Percentiles rank a stretch among this genome's conserved stretches.
phyloP scores from a whole-genome alignment of 2,329 filamentous ascomycete species.

The Ustulina deusta region DNA sequence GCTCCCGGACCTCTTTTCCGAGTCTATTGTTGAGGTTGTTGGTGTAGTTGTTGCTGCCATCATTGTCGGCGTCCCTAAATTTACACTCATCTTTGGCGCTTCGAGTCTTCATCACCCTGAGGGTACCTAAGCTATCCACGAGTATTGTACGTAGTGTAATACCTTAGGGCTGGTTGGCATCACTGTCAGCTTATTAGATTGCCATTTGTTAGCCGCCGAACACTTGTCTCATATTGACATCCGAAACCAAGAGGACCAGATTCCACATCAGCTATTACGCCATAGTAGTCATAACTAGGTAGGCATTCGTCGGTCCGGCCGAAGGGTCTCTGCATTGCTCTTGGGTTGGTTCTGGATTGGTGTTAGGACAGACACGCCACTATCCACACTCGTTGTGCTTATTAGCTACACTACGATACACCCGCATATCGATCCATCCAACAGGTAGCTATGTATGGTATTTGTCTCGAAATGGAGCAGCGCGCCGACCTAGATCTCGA shows the following conservation, averaged over 20 bases:
- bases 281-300: constrained; percentile 15
- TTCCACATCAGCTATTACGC: constrained; percentile 35
- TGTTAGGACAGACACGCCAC: constrained; percentile 25
- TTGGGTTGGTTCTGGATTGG: constrained; percentile 23
- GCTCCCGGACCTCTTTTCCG: constrained; percentile 7
- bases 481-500: constrained; percentile 14
- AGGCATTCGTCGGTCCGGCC: constrained; percentile 30
- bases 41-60: neutral
- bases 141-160: constrained; percentile 11
- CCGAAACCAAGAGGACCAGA: constrained; percentile 42
- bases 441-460: constrained; percentile 11
- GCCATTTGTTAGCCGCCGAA: constrained; percentile 45
- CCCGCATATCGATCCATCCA: constrained; percentile 19
- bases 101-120: constrained; percentile 6
- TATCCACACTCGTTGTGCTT: constrained; percentile 16
- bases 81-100: constrained; percentile 14
- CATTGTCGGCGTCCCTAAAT: neutral
- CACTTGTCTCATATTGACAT: constrained; percentile 44
- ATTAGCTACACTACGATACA: constrained; percentile 33
- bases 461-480: constrained; percentile 24
- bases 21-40: neutral
- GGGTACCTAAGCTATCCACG: neutral
- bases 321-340: constrained; percentile 24
- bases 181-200: constrained; percentile 21
- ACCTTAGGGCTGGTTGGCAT: constrained; percentile 8